Evolutionary conservation across 2,329 filamentous ascomycete genomes (phyloP).

Genomic region (Coleophoma eucalyptorum): DNA sequence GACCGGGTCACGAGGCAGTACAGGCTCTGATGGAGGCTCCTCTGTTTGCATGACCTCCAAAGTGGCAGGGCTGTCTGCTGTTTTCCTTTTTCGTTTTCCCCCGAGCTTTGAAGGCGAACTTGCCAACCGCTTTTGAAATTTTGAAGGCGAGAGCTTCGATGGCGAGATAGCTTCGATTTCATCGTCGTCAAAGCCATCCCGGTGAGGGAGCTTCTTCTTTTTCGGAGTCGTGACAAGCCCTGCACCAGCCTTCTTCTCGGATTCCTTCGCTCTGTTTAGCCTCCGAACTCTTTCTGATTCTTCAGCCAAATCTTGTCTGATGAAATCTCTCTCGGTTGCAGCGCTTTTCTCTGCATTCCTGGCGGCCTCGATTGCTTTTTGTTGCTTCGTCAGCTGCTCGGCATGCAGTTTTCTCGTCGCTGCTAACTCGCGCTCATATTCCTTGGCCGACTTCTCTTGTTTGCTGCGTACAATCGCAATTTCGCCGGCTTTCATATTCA

Average conservation of each 20-base stretch:
- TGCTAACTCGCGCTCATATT: conserved; percentile 59
- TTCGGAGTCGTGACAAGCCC: conserved; percentile 51
- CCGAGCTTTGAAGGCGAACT: conserved; percentile 55
- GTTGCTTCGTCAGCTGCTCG: conserved; percentile 60
- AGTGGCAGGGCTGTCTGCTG: conserved; percentile 62
- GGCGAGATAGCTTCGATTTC: conserved; percentile 45
- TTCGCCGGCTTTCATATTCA: conserved; percentile 65
- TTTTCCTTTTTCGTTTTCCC: conserved; percentile 65
- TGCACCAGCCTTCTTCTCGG: conserved; percentile 37
- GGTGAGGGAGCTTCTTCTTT: conserved; percentile 56
- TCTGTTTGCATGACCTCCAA: conserved; percentile 31
- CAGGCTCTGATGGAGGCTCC: conserved; percentile 8
- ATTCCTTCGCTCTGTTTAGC: conserved; percentile 38
- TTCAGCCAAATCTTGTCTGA: conserved; percentile 67
- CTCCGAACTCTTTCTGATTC: conserved; percentile 37
- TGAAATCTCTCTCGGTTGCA: conserved; percentile 68
- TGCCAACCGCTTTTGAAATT: conserved; percentile 31
- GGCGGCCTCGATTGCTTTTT: conserved; percentile 61
- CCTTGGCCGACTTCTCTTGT: conserved; percentile 55
- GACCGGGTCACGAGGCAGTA: conserved; percentile 11
- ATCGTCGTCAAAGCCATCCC: conserved; percentile 70
- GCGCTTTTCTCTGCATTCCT: conserved; percentile 61
- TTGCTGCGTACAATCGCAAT: conserved; percentile 72
- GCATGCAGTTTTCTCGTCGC: conserved; percentile 59
- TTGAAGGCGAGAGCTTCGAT: conserved; percentile 43